Percentiles rank a stretch among this genome's conserved stretches.
These are phyloP conservation scores for Hanseniaspora clermontiae DNA, from an alignment of 805 yeast species.

Conservation along the genomic window DNA sequence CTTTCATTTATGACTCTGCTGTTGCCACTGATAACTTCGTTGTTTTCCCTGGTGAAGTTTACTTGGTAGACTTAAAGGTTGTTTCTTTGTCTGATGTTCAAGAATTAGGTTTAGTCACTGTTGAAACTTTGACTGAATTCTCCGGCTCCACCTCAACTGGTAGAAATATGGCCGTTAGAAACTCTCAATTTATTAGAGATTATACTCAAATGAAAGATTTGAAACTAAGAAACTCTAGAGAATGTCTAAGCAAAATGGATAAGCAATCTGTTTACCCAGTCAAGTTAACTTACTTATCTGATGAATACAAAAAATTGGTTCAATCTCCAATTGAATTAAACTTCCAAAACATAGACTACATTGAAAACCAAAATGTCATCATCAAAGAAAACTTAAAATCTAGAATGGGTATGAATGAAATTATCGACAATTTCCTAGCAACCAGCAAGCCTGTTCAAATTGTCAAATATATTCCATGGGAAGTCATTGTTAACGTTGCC, in stretches of 20 bases:
- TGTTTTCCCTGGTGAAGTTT: constrained; percentile 73
- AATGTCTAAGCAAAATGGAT: constrained; percentile 57
- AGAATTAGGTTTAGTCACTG: constrained; percentile 55
- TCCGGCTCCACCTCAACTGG: constrained; percentile 49
- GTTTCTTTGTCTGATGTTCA: constrained; percentile 45
- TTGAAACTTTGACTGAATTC: constrained; percentile 52
- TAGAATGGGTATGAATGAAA: constrained; percentile 68
- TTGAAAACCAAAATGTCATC: constrained; percentile 32
- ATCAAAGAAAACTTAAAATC: constrained; percentile 42
- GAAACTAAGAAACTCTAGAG: constrained; percentile 62
- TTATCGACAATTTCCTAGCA: constrained; percentile 65
- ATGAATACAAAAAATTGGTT: constrained; percentile 25
- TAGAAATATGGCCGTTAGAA: constrained; percentile 41
- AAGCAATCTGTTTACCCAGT: constrained; percentile 81
- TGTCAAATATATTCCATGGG: constrained; percentile 63
- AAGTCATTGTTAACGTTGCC: constrained; percentile 45
- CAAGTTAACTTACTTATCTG: constrained; percentile 61
- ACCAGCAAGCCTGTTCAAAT: constrained; percentile 60
- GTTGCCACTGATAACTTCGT: constrained; percentile 65
- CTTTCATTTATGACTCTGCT: constrained; percentile 35
- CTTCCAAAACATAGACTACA: constrained; percentile 19
- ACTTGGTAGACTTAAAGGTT: constrained; percentile 70
- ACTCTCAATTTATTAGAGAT: constrained; percentile 73
- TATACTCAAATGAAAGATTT: constrained; percentile 69
- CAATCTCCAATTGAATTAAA: constrained; percentile 18